Conservation (phyloP, 2,329 filamentous ascomycete genomes). For the Penicillium psychrosexuale region DNA sequence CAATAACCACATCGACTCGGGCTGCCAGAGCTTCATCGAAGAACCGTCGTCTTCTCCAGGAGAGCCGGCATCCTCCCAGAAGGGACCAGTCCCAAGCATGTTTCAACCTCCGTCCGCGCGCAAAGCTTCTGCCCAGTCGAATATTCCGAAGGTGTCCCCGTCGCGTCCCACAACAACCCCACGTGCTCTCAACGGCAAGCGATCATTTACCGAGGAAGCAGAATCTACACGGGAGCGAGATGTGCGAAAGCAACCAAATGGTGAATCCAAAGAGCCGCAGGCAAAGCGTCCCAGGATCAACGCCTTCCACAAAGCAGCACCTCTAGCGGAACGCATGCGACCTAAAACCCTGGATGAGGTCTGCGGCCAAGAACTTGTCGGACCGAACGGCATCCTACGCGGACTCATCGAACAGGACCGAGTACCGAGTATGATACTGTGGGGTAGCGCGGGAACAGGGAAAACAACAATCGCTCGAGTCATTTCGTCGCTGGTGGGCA, state of each 20-base stretch:
- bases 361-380: slow-evolving; percentile 87
- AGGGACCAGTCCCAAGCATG: slow-evolving; percentile 50
- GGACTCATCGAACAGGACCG: slow-evolving; percentile 80
- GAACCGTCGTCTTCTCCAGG: slow-evolving; percentile 46
- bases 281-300: slow-evolving; percentile 65
- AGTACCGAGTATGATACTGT: slow-evolving; percentile 93
- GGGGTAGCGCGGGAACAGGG: slow-evolving; percentile 53
- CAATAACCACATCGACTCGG: slow-evolving; percentile 87
- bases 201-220: slow-evolving; percentile 29
- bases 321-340: slow-evolving; percentile 90
- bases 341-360: slow-evolving; percentile 81
- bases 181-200: slow-evolving; percentile 31
- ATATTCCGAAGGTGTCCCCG: slow-evolving; percentile 25
- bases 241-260: slow-evolving; percentile 23
- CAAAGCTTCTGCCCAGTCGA: slow-evolving; percentile 37
- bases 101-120: slow-evolving; percentile 53
- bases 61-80: slow-evolving; percentile 35
- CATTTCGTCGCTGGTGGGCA: slow-evolving; percentile 76
- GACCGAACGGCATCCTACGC: slow-evolving; percentile 75
- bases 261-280: slow-evolving; percentile 39
- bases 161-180: slow-evolving; percentile 22
- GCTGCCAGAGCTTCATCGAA: slow-evolving; percentile 66
- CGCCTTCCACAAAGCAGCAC: slow-evolving; percentile 66
- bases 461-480: slow-evolving; percentile 77
- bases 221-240: slow-evolving; percentile 21